A percentile compares a stretch with the other conserved stretches of the same genome.
Conservation (phyloP, 1,139 yeast genomes). For the Petasospora rhodanensis region DNA sequence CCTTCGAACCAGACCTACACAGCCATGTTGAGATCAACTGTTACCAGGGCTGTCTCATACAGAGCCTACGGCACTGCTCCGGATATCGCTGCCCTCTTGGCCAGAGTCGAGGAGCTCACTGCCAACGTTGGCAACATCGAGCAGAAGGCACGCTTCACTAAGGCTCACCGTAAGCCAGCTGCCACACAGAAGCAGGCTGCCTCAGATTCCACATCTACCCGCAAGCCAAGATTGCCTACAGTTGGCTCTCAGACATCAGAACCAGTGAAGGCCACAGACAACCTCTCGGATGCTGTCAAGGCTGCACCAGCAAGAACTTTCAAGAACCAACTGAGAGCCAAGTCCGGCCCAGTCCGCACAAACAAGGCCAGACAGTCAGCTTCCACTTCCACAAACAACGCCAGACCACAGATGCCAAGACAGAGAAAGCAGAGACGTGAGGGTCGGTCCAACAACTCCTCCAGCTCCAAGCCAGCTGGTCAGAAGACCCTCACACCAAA, state of each 20-base stretch:
- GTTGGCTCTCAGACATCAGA: no score
- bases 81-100: slow-evolving; percentile 8
- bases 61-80: slow-evolving; percentile 3
- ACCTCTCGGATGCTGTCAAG: no score
- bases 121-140: slow-evolving; percentile 1
- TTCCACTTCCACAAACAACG: slow-evolving; percentile 8
- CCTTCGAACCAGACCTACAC: no score
- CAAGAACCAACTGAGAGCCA: slow-evolving; percentile 1
- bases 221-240: no score
- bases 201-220: no score
- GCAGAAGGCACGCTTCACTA: not conserved
- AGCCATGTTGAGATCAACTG: not conserved
- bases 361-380: slow-evolving; percentile 8
- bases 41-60: not conserved
- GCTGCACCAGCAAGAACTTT: not conserved
- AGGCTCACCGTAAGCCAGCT: not conserved
- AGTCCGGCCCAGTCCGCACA: slow-evolving; percentile 6
- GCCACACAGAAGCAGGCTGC: no score
- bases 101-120: slow-evolving; percentile 9
- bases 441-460: no score
- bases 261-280: no score
- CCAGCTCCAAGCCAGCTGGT: not conserved
- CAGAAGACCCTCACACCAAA: not conserved
- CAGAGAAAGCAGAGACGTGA: slow-evolving; percentile 7
- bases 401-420: slow-evolving; percentile 5